Evolutionary conservation across 2,329 filamentous ascomycete genomes (phyloP), one percentile per base, ranked within the genome.

Genomic region (Sclerotinia spermophila): DNA sequence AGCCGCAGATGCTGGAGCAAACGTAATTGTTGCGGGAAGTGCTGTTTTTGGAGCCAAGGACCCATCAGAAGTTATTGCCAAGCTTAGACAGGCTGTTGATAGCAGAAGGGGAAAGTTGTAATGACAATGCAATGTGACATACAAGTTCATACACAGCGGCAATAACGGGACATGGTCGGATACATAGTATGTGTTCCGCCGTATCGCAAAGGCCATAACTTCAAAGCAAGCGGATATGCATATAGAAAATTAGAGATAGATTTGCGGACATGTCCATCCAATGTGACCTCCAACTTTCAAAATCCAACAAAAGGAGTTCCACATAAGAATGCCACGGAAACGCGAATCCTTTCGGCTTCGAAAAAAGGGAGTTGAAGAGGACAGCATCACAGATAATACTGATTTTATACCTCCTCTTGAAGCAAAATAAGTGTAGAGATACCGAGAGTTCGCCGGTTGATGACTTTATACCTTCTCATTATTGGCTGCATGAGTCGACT

Each of bases 1-100:
- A 79, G 96, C 96, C 11, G 96, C 96, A 0, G 93, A 97, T 72
- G 96, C 96, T 0, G 96, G 96, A 45, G 96, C 96, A 69, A 99
- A 99, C 78, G 96, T 99, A 71, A 99, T 99, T 78, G 96, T 99
- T 67, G 95, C 96, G 17, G 96, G 96, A 42, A 97, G 93, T 78
- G 96, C 96, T 55, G 94, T 99, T 11, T 99, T 98, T 81, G 94
- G 94, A 48, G 95, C 96, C 27, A 86, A 93, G 78, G 92, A 97
- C 78, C 96, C 96, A 0, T 87, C 87, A 8, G 91, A 96, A 75
- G 94, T 97, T 35, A 97, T 99, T 79, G 82, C 86, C n/a, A 84
- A 92, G 81, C 83, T 99, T 78, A 87, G 94, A 75, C 88, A 91
- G 72, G 87, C 92, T 3, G 94, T 99, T 5, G 88, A 97, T 68